Conservation (phyloP, 2,329 filamentous ascomycete species). For the Claviceps pazoutovae region DNA sequence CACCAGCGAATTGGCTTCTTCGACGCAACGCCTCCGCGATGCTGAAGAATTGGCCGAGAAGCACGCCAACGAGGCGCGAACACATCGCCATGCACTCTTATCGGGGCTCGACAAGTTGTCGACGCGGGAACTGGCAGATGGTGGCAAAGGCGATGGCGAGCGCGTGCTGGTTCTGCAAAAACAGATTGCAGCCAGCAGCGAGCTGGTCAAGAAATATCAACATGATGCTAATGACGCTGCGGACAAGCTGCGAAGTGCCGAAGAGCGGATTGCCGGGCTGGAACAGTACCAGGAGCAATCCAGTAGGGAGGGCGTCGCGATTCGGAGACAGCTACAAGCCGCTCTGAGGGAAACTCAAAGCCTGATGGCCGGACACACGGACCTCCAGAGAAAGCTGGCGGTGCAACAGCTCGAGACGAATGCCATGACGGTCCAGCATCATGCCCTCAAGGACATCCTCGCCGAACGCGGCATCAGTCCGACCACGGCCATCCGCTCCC, state of each 20-base stretch:
- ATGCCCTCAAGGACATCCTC: slow-evolving; percentile 83
- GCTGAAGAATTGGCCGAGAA: slow-evolving; percentile 80
- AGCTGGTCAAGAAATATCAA: slow-evolving; percentile 76
- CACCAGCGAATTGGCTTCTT: slow-evolving; percentile 61
- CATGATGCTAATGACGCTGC: slow-evolving; percentile 74
- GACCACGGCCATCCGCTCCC: slow-evolving; percentile 55
- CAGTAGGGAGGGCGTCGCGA: slow-evolving; percentile 78
- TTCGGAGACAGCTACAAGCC: slow-evolving; percentile 78
- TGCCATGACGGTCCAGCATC: slow-evolving; percentile 81
- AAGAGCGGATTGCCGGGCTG: slow-evolving; percentile 90
- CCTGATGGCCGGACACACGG: slow-evolving; percentile 67
- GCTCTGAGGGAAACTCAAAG: slow-evolving; percentile 71
- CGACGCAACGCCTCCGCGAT: slow-evolving; percentile 63
- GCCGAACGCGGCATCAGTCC: slow-evolving; percentile 78
- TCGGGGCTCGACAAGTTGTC: slow-evolving; percentile 66
- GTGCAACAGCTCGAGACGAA: slow-evolving; percentile 88
- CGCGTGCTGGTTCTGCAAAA: slow-evolving; percentile 61
- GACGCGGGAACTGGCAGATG: slow-evolving; percentile 34
- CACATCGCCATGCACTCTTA: slow-evolving; percentile 71
- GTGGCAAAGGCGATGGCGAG: slow-evolving; percentile 41
- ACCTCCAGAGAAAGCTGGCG: slow-evolving; percentile 69
- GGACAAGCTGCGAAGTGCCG: slow-evolving; percentile 79
- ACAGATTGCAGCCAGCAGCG: slow-evolving; percentile 66
- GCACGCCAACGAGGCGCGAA: slow-evolving; percentile 73
- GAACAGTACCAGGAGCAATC: slow-evolving; percentile 97